These are phyloP conservation scores for Puccinia polysora DNA, from an alignment of 1,284 basidiomycete genomes.

Conservation along the genomic window DNA sequence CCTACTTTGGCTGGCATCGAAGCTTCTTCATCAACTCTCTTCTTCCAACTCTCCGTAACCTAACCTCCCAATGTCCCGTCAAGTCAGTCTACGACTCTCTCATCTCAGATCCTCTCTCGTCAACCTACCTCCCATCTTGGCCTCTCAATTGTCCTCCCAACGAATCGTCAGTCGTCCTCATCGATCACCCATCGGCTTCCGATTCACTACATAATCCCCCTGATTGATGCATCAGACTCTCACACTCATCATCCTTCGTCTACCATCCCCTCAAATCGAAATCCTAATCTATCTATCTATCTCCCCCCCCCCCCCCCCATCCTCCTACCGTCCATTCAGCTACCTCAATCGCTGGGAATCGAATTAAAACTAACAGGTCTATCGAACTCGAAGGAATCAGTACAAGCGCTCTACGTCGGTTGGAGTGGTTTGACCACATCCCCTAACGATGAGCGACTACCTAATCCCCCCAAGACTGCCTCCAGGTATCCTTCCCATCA, in stretches of 20 bases:
- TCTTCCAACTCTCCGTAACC: background rate
- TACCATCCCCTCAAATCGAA: background rate
- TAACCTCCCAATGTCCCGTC: conserved; percentile 15
- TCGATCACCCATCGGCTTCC: background rate
- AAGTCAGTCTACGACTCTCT: conserved; percentile 27
- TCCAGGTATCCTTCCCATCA: background rate
- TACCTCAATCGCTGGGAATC: conserved; percentile 36
- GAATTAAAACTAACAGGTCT: conserved; percentile 6
- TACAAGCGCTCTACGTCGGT: conserved; percentile 18
- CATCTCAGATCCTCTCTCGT: conserved; percentile 23
- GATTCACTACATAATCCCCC: background rate
- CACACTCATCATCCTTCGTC: conserved; percentile 6
- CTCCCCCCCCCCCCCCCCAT: too few species aligned
- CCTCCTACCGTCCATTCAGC: too few species aligned
- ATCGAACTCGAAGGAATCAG: conserved; percentile 8
- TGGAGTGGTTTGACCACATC: conserved; percentile 40
- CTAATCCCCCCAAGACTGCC: too few species aligned
- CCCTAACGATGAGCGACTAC: background rate
- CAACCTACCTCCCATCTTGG: conserved; percentile 30
- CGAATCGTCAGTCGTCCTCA: conserved; percentile 20
- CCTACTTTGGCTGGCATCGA: too few species aligned
- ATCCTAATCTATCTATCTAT: too few species aligned
- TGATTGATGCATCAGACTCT: background rate
- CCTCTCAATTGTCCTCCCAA: conserved; percentile 32
- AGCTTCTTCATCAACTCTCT: background rate